These are phyloP conservation scores for Naganishia albida DNA, from an alignment of 1,284 basidiomycete genomes.

Conservation along the genomic window DNA sequence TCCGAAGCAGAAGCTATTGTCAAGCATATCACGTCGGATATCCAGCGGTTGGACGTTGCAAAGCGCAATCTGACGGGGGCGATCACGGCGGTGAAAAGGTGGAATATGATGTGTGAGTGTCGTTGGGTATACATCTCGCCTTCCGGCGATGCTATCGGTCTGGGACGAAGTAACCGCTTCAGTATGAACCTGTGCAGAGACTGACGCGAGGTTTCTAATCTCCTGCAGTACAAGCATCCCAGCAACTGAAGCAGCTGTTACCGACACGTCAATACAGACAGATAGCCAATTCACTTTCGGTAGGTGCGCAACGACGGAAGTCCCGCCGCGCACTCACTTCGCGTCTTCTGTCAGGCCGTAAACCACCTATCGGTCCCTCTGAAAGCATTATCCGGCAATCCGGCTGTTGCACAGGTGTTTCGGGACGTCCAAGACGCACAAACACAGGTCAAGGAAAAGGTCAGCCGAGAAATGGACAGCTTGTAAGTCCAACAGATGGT, in stretches of 20 bases:
- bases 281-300: constrained; percentile 77
- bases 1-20: constrained; percentile 95
- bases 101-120: constrained; percentile 73
- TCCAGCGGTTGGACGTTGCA: constrained; percentile 88
- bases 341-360: constrained; percentile 64
- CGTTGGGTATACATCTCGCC: too few species aligned
- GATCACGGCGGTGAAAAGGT: constrained; percentile 84
- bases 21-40: constrained; percentile 91
- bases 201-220: too few species aligned
- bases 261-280: constrained; percentile 65
- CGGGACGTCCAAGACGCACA: constrained; percentile 76
- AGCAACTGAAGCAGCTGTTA: constrained; percentile 21
- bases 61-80: constrained; percentile 89
- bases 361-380: constrained; percentile 78
- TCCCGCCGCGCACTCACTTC: too few species aligned
- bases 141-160: too few species aligned
- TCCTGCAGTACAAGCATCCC: constrained; percentile 21
- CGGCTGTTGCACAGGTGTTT: constrained; percentile 73
- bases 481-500: constrained; percentile 63
- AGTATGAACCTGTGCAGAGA: too few species aligned
- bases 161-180: too few species aligned
- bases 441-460: constrained; percentile 69
- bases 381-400: constrained; percentile 71
- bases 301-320: constrained; percentile 51
- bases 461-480: constrained; percentile 84